These are phyloP conservation scores for Cocos nucifera DNA, from an alignment of 176 grass and related monocot genomes.

Conservation along the genomic window DNA sequence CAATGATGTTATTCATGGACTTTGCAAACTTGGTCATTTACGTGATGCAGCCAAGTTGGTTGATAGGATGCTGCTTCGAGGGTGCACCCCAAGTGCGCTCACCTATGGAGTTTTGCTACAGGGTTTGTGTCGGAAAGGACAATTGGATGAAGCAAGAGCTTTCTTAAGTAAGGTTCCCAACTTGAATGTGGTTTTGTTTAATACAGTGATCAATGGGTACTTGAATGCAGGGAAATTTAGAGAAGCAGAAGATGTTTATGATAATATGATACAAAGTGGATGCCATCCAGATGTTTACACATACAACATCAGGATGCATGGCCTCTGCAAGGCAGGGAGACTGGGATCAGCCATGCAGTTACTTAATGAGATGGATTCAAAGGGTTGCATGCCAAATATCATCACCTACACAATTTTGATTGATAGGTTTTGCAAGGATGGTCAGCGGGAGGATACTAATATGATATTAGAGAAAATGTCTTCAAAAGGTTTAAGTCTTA, in stretches of 20 bases:
- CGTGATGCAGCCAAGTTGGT: conserved; percentile 53
- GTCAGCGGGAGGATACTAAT: conserved; percentile 58
- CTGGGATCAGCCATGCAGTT: conserved; percentile 43
- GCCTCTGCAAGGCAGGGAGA: conserved; percentile 63
- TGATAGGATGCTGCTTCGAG: conserved; percentile 65
- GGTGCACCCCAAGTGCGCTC: conserved; percentile 35
- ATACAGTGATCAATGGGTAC: conserved; percentile 68
- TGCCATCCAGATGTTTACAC: conserved; percentile 58
- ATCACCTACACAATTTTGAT: conserved; percentile 69
- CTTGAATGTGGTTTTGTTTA: conserved; percentile 66
- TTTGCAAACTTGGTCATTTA: conserved; percentile 41
- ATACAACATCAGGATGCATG: conserved; percentile 59
- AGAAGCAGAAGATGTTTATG: conserved; percentile 57
- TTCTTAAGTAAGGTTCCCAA: conserved; percentile 44
- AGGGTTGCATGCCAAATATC: conserved; percentile 39
- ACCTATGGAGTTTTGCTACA: conserved; percentile 71
- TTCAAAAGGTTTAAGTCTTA: conserved; percentile 46
- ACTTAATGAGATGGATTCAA: conserved; percentile 62
- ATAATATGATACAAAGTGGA: conserved; percentile 44
- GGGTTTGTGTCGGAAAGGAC: conserved; percentile 42
- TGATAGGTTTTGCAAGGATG: conserved; percentile 51
- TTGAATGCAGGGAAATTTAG: conserved; percentile 35
- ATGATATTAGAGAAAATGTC: conserved; percentile 49
- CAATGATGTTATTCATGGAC: conserved; percentile 44
- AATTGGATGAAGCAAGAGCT: conserved; percentile 44